Percentiles rank a stretch among this genome's conserved stretches.
phyloP scores from a whole-genome alignment of 2,329 filamentous ascomycete species.

The Passalora sequoiae region DNA sequence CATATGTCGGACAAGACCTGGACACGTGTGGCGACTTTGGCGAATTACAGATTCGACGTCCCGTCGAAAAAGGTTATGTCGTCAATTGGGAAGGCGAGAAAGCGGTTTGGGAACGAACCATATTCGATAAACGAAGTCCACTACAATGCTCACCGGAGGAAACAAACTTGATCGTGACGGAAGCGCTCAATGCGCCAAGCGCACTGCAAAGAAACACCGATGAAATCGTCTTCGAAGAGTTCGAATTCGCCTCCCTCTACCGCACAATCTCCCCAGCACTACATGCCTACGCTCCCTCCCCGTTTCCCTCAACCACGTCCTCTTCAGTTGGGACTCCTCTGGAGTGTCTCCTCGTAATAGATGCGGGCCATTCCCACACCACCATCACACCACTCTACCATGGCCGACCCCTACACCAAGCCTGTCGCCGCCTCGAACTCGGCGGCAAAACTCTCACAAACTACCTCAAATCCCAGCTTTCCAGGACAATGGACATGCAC shows the following conservation, averaged over 20 bases:
- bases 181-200: slow-evolving; percentile 77
- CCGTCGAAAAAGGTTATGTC: slow-evolving; percentile 89
- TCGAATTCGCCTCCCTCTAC: slow-evolving; percentile 82
- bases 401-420: slow-evolving; percentile 73
- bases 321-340: slow-evolving; percentile 1
- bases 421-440: slow-evolving; percentile 78
- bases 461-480: slow-evolving; percentile 82
- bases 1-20: slow-evolving; percentile 75
- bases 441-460: slow-evolving; percentile 93
- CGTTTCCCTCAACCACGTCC: slow-evolving; percentile 15
- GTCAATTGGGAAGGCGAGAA: slow-evolving; percentile 96
- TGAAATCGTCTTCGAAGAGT: slow-evolving; percentile 96
- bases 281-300: slow-evolving; percentile 27
- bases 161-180: slow-evolving; percentile 77
- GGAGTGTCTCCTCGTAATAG: slow-evolving; percentile 71
- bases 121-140: slow-evolving; percentile 56
- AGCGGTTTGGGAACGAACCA: slow-evolving; percentile 89
- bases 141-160: slow-evolving; percentile 65
- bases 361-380: slow-evolving; percentile 89
- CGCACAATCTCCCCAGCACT: slow-evolving; percentile 41
- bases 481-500: slow-evolving; percentile 90
- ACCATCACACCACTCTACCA: slow-evolving; percentile 81
- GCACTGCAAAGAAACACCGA: slow-evolving; percentile 84
- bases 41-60: slow-evolving; percentile 78
- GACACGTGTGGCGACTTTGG: slow-evolving; percentile 80